phyloP scores from a whole-genome alignment of 2,329 filamentous ascomycete genomes.

The Aspergillus fischeri region DNA sequence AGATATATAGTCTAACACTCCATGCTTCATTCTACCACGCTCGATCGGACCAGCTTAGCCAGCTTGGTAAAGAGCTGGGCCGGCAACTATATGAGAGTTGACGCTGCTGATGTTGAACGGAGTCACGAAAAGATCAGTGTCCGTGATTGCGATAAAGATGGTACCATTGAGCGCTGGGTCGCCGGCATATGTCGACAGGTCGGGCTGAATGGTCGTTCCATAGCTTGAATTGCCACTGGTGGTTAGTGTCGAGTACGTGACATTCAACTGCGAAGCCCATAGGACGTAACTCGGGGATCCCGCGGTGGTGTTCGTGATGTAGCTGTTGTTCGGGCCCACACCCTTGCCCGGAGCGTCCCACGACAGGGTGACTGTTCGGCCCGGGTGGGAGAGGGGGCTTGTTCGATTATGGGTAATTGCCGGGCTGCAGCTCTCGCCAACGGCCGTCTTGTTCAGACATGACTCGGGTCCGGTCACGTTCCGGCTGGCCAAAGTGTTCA shows the following conservation, averaged over 20 bases:
- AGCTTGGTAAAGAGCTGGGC: constrained; percentile 69
- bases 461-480: constrained; percentile 43
- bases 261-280: constrained; percentile 74
- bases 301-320: constrained; percentile 61
- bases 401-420: constrained; percentile 66
- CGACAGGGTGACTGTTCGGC: constrained; percentile 63
- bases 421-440: constrained; percentile 53
- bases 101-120: constrained; percentile 71
- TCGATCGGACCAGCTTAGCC: constrained; percentile 50
- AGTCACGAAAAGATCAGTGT: constrained; percentile 63
- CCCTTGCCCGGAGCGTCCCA: constrained; percentile 68
- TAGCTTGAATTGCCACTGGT: constrained; percentile 48
- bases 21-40: not conserved
- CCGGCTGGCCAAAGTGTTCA: constrained; percentile 31
- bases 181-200: constrained; percentile 61
- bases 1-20: not conserved
- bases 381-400: constrained; percentile 68
- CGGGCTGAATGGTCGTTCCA: constrained; percentile 70
- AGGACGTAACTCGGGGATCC: constrained; percentile 62
- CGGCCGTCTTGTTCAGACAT: constrained; percentile 56
- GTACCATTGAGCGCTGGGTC: constrained; percentile 72
- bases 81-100: constrained; percentile 71
- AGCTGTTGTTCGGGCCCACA: constrained; percentile 78
- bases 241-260: constrained; percentile 64
- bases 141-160: constrained; percentile 74